A percentile compares a stretch with the other conserved stretches of the same genome.
Conservation (phyloP, 169 alveolate species). For the Perkinsus olseni region DNA sequence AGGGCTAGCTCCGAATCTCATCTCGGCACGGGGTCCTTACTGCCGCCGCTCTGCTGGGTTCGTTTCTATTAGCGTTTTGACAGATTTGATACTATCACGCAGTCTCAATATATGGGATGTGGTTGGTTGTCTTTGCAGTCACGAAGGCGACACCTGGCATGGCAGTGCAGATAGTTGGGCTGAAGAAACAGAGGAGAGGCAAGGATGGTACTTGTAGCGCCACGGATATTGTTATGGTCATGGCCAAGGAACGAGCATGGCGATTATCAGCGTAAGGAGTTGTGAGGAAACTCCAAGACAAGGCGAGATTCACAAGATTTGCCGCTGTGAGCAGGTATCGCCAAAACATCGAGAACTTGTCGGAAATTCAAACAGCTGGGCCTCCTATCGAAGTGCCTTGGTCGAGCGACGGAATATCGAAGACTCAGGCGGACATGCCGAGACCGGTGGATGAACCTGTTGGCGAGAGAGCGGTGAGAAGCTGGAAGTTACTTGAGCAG, state of each 20-base stretch:
- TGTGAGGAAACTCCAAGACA: not conserved
- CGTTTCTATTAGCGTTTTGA: too few relatives aligned
- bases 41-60: too few relatives aligned
- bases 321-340: conserved; percentile 35
- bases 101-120: not conserved
- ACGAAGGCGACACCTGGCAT: conserved; percentile 46
- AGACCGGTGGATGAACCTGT: conserved; percentile 22
- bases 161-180: conserved; percentile 49
- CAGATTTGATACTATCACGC: too few relatives aligned
- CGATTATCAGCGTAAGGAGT: conserved; percentile 30
- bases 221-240: conserved; percentile 46
- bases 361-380: conserved; percentile 48
- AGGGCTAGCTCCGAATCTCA: too few relatives aligned
- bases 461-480: conserved; percentile 33
- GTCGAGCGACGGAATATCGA: conserved; percentile 34
- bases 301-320: not conserved
- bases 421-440: conserved; percentile 29
- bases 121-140: not conserved
- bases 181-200: conserved; percentile 37
- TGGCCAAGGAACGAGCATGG: conserved; percentile 58
- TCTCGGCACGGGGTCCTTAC: too few relatives aligned
- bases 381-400: conserved; percentile 51
- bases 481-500: conserved; percentile 20
- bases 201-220: conserved; percentile 28
- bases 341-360: conserved; percentile 40